Evolutionary conservation across 2,329 filamentous ascomycete genomes (phyloP), one percentile per base, ranked within the genome.

Genomic region (Blumeria hordei): DNA sequence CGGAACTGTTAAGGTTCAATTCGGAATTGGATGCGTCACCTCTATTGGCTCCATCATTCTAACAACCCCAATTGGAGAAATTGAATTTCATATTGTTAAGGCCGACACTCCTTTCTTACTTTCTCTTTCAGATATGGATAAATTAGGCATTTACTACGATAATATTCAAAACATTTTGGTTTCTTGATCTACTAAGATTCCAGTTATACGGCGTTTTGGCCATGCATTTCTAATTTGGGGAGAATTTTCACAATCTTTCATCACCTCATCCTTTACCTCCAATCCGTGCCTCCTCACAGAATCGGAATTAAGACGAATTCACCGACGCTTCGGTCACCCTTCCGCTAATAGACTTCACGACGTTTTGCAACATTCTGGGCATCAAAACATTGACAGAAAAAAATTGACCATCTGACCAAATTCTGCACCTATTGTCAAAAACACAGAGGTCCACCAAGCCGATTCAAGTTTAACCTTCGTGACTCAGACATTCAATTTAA

Each of bases 391-490:
- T 33, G 45, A 32, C 45, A 50, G 45, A 28, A 32, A 50, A 50
- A 33, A 50, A 50, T 50, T 32, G 45, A 50, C n/a, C 3, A 50
- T 50, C 33, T 50, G 45, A 50, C 45, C 21, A 50, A 50, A 50
- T 50, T 50, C 45, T 50, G 45, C 28, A 10, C 16, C 28, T 50
- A 50, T 32, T 50, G n/a, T 18, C n/a, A 45, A 45, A 45, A 45
- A 45, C 41, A 45, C 41, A 12, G 41, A 45, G 41, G 41, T 45
- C 45, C 45, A 50, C 45, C 45, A 32, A 50, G 21, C 45, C 45
- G 6, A 50, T 50, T 50, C 45, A 50, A 50, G 45, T 50, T 50
- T 50, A 50, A 50, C 45, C 45, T 50, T 28, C 45, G 45, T 28
- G 45, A 50, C 33, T 10, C 45, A 50, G 45, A 50, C 45, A 18